Percentiles rank a stretch among this genome's conserved stretches.
Conservation (phyloP, 78 protist genomes). For the Planoprotostelium fungivorum region DNA sequence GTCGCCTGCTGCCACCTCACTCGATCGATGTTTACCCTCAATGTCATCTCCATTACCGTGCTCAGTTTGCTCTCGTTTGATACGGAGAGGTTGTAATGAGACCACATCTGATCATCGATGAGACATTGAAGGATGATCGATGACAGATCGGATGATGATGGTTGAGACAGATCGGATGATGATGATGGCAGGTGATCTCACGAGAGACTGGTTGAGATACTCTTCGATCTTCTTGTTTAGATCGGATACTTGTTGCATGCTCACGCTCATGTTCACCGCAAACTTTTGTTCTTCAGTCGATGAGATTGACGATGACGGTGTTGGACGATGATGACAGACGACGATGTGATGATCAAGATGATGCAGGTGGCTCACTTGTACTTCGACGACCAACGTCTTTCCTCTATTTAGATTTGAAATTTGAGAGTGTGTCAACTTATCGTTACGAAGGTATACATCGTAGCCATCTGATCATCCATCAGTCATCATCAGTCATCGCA, state of each 20-base stretch:
- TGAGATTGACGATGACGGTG: no score
- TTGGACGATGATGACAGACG: no score
- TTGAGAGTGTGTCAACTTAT: neutral
- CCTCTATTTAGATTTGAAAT: neutral
- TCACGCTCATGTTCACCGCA: neutral
- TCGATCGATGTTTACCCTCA: neutral
- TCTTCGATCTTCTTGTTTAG: neutral
- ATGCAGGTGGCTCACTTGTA: neutral
- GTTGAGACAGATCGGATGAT: no score
- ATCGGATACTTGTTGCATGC: neutral
- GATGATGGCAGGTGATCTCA: neutral
- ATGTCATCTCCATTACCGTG: neutral
- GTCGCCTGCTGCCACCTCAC: neutral
- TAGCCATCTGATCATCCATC: neutral
- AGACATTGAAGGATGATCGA: neutral
- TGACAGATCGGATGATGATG: no score
- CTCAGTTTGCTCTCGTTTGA: neutral
- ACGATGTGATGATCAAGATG: neutral
- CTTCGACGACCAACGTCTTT: neutral
- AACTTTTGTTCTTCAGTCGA: neutral
- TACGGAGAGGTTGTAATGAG: neutral
- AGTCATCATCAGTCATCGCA: neutral
- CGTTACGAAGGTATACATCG: neutral
- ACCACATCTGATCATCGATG: neutral
- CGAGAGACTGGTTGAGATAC: neutral